Percentiles rank a stretch among this genome's conserved stretches.
Conservation (phyloP, 1,284 basidiomycete genomes). For the Rhodofomes roseus region DNA sequence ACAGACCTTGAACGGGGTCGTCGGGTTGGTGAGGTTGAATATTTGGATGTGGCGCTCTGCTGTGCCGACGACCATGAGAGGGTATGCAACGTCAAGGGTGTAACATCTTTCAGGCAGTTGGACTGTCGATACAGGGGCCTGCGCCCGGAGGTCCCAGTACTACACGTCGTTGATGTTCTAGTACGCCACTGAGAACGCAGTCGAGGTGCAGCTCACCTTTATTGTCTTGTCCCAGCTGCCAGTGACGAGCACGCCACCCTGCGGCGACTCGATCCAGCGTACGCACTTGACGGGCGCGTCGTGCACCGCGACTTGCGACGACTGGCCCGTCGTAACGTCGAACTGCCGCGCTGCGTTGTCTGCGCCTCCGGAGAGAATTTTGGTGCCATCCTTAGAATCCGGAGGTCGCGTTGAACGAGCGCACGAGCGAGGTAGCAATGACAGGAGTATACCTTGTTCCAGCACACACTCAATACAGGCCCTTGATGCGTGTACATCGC, state of each 20-base stretch:
- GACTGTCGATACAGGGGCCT: constrained; percentile 73
- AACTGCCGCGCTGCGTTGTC: constrained; percentile 84
- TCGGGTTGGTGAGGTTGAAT: constrained; percentile 83
- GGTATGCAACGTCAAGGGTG: constrained; percentile 80
- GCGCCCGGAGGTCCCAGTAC: constrained; percentile 89
- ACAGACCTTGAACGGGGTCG: constrained; percentile 75
- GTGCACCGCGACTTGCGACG: constrained; percentile 77
- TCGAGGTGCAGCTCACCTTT: constrained; percentile 50
- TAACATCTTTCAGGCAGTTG: constrained; percentile 89
- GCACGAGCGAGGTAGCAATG: neutral
- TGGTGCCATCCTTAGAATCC: constrained; percentile 65
- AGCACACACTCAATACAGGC: constrained; percentile 79
- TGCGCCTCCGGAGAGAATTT: constrained; percentile 82
- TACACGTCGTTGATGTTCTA: constrained; percentile 27
- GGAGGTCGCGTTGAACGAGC: neutral
- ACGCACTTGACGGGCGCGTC: constrained; percentile 80
- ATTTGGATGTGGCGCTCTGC: constrained; percentile 90
- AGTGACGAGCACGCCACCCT: constrained; percentile 73
- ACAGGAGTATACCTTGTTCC: constrained; percentile 59
- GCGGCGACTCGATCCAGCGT: constrained; percentile 69
- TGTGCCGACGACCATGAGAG: constrained; percentile 92
- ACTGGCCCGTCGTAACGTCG: constrained; percentile 73
- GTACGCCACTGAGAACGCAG: neutral
- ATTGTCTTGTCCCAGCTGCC: constrained; percentile 92
- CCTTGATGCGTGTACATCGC: constrained; percentile 83